Percentiles rank a stretch among this genome's conserved stretches.
These are phyloP conservation scores for Globisporangium acanthophoron DNA, from an alignment of 352 stramenopile genomes.

Conservation along the genomic window DNA sequence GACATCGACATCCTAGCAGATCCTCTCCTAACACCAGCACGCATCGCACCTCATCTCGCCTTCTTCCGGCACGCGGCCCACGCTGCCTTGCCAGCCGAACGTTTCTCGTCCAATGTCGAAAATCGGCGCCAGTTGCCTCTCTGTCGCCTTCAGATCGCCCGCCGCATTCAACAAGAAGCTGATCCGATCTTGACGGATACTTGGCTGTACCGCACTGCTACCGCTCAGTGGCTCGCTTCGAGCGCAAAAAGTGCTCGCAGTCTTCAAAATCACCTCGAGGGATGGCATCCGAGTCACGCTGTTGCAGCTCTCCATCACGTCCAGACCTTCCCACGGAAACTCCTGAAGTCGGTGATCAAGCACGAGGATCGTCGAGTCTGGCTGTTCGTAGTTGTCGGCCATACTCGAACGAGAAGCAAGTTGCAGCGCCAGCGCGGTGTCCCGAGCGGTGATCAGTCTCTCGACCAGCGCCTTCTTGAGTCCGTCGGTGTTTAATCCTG, in stretches of 20 bases:
- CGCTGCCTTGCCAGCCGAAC: slow-evolving; percentile 49
- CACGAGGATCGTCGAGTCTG: slow-evolving; percentile 49
- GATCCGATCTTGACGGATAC: slow-evolving; percentile 27
- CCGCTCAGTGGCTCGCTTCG: background rate
- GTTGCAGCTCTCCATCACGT: slow-evolving; percentile 31
- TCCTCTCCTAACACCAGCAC: background rate
- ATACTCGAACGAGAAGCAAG: slow-evolving; percentile 4
- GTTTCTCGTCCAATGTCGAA: slow-evolving; percentile 23
- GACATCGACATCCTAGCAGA: background rate
- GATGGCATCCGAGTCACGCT: slow-evolving; percentile 75
- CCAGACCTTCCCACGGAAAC: slow-evolving; percentile 81
- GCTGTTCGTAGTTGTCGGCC: background rate
- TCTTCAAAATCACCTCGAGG: slow-evolving; percentile 51
- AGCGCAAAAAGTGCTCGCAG: background rate
- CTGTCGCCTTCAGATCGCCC: slow-evolving; percentile 62
- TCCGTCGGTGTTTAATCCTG: slow-evolving; percentile 28
- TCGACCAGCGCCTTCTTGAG: slow-evolving; percentile 50
- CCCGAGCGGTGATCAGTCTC: slow-evolving; percentile 27
- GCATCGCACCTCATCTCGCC: slow-evolving; percentile 41
- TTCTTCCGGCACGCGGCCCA: slow-evolving; percentile 41
- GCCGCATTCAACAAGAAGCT: slow-evolving; percentile 71
- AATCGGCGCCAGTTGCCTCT: slow-evolving; percentile 51
- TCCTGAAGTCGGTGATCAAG: slow-evolving; percentile 57
- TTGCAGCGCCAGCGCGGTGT: slow-evolving; percentile 10
- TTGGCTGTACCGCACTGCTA: background rate